phyloP scores from a whole-genome alignment of 495 filamentous ascomycete species.

The Barbatosphaeria neglecta region DNA sequence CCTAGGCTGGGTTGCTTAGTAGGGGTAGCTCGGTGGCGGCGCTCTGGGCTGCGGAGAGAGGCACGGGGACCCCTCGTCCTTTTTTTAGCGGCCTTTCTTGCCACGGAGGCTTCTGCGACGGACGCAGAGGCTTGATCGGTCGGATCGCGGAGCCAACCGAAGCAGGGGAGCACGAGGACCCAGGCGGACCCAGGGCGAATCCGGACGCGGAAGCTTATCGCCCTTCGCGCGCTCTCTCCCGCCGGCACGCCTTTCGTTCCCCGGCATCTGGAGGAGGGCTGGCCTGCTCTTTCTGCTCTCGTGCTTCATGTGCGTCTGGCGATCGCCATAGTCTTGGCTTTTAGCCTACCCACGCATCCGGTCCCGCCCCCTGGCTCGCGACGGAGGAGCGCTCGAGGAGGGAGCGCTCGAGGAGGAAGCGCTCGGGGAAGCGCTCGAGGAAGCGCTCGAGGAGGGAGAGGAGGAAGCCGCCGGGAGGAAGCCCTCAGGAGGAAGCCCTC shows the following conservation, averaged over 20 bases:
- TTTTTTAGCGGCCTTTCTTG: background rate
- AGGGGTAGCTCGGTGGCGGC: background rate
- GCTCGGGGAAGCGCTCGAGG: too few species aligned
- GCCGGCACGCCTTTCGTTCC: background rate
- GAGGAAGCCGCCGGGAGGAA: too few species aligned
- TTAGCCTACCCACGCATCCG: constrained; percentile 1
- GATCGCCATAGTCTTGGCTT: constrained; percentile 2
- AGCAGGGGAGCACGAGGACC: background rate
- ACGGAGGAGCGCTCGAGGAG: background rate
- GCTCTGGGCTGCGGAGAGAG: background rate
- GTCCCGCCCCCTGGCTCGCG: background rate
- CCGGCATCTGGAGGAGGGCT: too few species aligned
- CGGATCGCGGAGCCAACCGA: too few species aligned
- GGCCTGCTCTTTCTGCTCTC: background rate
- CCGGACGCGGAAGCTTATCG: background rate
- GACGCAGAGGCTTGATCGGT: too few species aligned
- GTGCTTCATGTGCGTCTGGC: constrained; percentile 6
- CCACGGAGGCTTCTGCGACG: too few species aligned
- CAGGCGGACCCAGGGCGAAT: background rate
- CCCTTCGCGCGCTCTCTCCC: background rate
- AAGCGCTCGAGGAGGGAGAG: too few species aligned
- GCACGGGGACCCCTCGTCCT: too few species aligned
- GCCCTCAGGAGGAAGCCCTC: too few species aligned
- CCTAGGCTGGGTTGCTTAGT: too few species aligned
- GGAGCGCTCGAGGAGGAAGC: too few species aligned